Evolutionary conservation across 495 filamentous ascomycete species (phyloP).

Genomic region (Viridothelium virens): DNA sequence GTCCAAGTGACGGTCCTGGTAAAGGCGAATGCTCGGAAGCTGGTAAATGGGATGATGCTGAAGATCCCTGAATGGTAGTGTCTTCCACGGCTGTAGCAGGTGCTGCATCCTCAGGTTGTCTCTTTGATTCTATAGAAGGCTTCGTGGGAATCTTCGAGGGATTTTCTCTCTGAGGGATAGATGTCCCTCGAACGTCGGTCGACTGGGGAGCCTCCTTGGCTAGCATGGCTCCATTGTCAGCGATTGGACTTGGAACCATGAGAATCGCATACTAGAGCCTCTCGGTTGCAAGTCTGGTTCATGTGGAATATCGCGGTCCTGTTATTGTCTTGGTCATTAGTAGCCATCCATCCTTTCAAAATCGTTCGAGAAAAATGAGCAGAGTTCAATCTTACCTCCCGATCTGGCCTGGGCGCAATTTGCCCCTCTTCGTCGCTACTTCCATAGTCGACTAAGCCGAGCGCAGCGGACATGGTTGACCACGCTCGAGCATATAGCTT

Average conservation of each 20-base stretch:
- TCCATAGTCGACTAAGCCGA: constrained; percentile 55
- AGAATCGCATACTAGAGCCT: neutral
- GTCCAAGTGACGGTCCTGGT: constrained; percentile 42
- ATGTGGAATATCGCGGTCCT: constrained; percentile 10
- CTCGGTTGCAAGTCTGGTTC: neutral
- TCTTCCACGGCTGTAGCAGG: constrained; percentile 9
- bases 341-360: constrained; percentile 24
- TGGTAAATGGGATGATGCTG: no score
- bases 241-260: neutral
- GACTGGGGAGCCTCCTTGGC: neutral
- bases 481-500: no score
- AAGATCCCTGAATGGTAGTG: neutral
- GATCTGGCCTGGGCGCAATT: constrained; percentile 29
- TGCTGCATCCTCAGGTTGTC: neutral
- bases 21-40: constrained; percentile 7
- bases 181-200: neutral
- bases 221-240: neutral
- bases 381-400: constrained; percentile 25
- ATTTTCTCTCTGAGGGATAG: neutral
- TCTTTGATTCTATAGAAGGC: neutral
- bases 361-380: neutral
- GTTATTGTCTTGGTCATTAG: constrained; percentile 25
- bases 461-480: neutral
- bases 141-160: neutral
- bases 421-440: constrained; percentile 71